Percentiles rank a stretch among this genome's conserved stretches.
phyloP scores from a whole-genome alignment of 1,139 yeast genomes.

The Zhuliangozyma parablackwelliae region DNA sequence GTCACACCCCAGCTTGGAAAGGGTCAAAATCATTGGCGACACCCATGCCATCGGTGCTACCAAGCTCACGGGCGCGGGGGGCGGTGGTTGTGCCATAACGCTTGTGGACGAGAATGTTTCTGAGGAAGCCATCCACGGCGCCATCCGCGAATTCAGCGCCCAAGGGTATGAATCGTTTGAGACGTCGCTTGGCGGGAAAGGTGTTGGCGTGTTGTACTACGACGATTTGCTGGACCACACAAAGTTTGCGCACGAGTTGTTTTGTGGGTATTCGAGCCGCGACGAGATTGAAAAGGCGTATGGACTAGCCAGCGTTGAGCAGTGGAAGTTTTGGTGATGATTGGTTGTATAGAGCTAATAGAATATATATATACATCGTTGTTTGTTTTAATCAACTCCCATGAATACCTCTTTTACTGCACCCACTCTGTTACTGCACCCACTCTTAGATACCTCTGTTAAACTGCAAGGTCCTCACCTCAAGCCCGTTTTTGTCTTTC shows the following conservation, averaged over 20 bases:
- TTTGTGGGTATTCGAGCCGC: constrained; percentile 34
- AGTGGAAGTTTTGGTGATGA: constrained; percentile 60
- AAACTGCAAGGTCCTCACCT: constrained; percentile 63
- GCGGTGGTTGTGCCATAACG: constrained; percentile 98
- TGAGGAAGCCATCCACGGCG: constrained; percentile 25
- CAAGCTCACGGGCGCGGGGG: constrained; percentile 97
- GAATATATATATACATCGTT: neutral
- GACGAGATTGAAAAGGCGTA: constrained; percentile 45
- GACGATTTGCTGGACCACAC: constrained; percentile 13
- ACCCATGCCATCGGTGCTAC: constrained; percentile 71
- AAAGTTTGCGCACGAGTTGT: constrained; percentile 29
- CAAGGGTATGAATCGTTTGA: constrained; percentile 75
- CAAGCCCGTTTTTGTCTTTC: constrained; percentile 61
- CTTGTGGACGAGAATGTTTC: constrained; percentile 52
- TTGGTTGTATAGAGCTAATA: no score
- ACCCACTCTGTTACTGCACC: no score
- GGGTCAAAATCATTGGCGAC: constrained; percentile 61
- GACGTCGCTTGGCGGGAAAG: constrained; percentile 84
- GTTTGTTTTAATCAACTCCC: no score
- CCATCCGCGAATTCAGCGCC: constrained; percentile 31
- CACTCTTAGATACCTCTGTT: constrained; percentile 88
- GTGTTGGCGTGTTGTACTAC: constrained; percentile 56
- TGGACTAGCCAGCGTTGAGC: constrained; percentile 35
- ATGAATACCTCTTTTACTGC: no score
- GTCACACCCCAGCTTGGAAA: constrained; percentile 83